phyloP scores from a whole-genome alignment of 108 stramenopile species.

The Cyclostephanos invisitatus region DNA sequence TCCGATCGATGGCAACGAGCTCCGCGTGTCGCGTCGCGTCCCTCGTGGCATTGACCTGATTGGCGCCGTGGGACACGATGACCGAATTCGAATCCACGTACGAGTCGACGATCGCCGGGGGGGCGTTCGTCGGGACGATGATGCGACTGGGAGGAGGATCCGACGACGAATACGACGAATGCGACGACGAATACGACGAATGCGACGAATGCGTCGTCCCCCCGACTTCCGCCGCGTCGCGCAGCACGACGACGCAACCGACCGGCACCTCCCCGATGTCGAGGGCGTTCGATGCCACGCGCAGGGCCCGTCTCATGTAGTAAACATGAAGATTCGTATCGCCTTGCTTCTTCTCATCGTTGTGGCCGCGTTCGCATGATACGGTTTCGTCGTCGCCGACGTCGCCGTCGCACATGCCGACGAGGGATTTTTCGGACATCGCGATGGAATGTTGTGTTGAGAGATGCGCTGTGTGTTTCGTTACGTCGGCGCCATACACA shows the following conservation, averaged over 20 bases:
- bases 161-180: too few species aligned
- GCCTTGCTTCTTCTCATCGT: background rate
- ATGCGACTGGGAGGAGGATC: too few species aligned
- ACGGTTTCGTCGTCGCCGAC: background rate
- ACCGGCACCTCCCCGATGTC: constrained; percentile 83
- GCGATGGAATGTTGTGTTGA: too few species aligned
- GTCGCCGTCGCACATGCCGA: background rate
- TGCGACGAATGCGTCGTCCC: background rate
- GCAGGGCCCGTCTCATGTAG: constrained; percentile 73
- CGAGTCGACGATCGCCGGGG: too few species aligned
- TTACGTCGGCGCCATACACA: too few species aligned
- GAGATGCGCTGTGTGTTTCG: too few species aligned
- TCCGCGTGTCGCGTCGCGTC: constrained; percentile 88
- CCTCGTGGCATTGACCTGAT: constrained; percentile 87
- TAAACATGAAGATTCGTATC: constrained; percentile 45
- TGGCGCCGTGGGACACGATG: constrained; percentile 84
- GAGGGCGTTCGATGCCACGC: constrained; percentile 71
- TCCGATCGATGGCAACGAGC: constrained; percentile 82
- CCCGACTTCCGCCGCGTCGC: constrained; percentile 23
- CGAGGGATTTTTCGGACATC: background rate
- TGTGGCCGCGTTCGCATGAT: background rate
- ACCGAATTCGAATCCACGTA: constrained; percentile 44
- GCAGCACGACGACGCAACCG: constrained; percentile 81
- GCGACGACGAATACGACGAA: too few species aligned
- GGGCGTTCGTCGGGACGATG: too few species aligned